phyloP scores from a whole-genome alignment of 371 early-diverging fungal genomes.

The Apophysomyces sp. region DNA sequence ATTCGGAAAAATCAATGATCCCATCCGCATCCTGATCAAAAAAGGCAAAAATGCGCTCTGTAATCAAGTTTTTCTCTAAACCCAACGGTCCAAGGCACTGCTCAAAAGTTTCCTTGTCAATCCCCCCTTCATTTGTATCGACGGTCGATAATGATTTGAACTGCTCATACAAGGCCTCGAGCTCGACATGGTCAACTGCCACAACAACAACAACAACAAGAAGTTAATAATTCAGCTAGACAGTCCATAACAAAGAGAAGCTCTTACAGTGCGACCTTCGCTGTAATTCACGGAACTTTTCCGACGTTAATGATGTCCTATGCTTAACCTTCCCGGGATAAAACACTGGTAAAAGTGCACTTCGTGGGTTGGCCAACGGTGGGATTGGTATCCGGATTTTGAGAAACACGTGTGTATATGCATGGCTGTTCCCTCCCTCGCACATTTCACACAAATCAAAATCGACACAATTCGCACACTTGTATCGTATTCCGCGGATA shows the following conservation, averaged over 20 bases:
- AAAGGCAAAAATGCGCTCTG: slow-evolving; percentile 84
- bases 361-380: slow-evolving; percentile 88
- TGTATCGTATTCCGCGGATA: slow-evolving; percentile 88
- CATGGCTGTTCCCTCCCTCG: slow-evolving; percentile 76
- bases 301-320: slow-evolving; percentile 29
- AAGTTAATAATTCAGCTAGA: no score
- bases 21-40: slow-evolving; percentile 85
- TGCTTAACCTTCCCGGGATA: slow-evolving; percentile 66
- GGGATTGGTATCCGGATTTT: slow-evolving; percentile 94
- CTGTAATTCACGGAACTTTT: slow-evolving; percentile 50
- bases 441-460: slow-evolving; percentile 94
- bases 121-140: slow-evolving; percentile 62
- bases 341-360: slow-evolving; percentile 75
- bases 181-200: slow-evolving; percentile 79
- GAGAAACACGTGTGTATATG: slow-evolving; percentile 82
- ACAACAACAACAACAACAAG: neutral
- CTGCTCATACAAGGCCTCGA: slow-evolving; percentile 85
- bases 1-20: slow-evolving; percentile 77
- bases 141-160: slow-evolving; percentile 78
- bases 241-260: no score
- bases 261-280: slow-evolving; percentile 74
- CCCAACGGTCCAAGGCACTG: slow-evolving; percentile 88
- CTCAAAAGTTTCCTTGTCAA: slow-evolving; percentile 79
- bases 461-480: slow-evolving; percentile 92
- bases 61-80: slow-evolving; percentile 81